Percentiles rank a stretch among this genome's conserved stretches.
These are phyloP conservation scores for Amanita fuliginea DNA, from an alignment of 768 basidiomycete species.

Conservation along the genomic window DNA sequence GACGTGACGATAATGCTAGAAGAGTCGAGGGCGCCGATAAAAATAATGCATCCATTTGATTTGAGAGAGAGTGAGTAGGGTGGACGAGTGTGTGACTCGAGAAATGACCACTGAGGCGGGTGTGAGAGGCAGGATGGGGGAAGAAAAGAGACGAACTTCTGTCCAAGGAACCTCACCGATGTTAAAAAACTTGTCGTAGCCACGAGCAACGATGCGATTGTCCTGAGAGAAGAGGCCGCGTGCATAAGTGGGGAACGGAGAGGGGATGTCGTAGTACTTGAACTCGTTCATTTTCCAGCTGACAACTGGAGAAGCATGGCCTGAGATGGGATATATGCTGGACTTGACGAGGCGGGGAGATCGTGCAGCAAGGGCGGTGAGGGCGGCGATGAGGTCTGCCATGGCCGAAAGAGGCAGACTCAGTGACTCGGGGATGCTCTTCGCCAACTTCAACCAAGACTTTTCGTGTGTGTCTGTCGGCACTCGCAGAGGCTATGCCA, in stretches of 20 bases:
- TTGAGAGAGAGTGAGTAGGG: conserved; percentile 87
- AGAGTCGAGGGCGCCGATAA: conserved; percentile 77
- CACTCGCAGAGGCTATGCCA: conserved; percentile 90
- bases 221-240: conserved; percentile 78
- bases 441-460: conserved; percentile 97
- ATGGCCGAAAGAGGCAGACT: conserved; percentile 21
- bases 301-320: conserved; percentile 41
- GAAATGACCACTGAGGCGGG: conserved; percentile 53
- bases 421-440: conserved; percentile 44
- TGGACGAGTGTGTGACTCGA: conserved; percentile 56
- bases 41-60: conserved; percentile 95
- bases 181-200: conserved; percentile 99
- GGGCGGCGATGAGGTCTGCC: conserved; percentile 42
- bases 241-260: conserved; percentile 92
- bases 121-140: neutral
- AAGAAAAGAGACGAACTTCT: conserved; percentile 33
- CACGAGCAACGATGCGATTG: conserved; percentile 69
- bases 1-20: conserved; percentile 75
- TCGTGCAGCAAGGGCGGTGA: conserved; percentile 40
- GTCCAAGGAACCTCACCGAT: conserved; percentile 96
- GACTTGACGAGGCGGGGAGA: conserved; percentile 58
- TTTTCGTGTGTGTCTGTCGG: conserved; percentile 96
- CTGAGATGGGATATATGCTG: conserved; percentile 43
- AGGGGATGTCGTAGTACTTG: conserved; percentile 84
- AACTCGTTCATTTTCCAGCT: conserved; percentile 99